These are phyloP conservation scores for Yarrowia sp. DNA, from an alignment of 805 yeast genomes.

Conservation along the genomic window DNA sequence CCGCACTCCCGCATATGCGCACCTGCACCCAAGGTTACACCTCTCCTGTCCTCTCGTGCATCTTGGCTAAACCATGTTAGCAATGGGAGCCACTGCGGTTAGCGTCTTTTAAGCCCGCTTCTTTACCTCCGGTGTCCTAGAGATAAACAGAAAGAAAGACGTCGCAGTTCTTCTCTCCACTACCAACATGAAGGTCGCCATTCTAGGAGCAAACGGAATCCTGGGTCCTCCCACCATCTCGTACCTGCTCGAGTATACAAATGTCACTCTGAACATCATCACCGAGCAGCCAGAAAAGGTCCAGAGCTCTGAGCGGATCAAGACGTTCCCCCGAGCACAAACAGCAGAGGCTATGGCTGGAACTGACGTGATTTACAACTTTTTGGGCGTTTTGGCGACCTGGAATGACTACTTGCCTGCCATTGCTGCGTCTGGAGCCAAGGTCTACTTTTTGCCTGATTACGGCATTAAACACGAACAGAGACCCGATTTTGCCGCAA, in stretches of 20 bases:
- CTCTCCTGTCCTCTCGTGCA: not conserved
- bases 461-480: slow-evolving; percentile 4
- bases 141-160: no score
- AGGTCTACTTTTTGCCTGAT: slow-evolving; percentile 3
- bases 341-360: not conserved
- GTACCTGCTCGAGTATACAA: not conserved
- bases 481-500: slow-evolving; percentile 7
- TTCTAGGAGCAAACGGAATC: slow-evolving; percentile 10
- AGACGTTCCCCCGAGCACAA: not conserved
- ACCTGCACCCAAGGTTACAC: not conserved
- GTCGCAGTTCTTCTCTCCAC: not conserved
- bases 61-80: not conserved
- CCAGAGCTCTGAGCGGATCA: not conserved
- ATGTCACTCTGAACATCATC: not conserved
- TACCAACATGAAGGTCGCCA: not conserved
- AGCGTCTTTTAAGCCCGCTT: not conserved
- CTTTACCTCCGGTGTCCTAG: no score
- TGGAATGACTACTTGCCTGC: slow-evolving; percentile 5
- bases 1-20: no score
- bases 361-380: not conserved
- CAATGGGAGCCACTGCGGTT: no score
- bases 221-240: not conserved
- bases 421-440: not conserved
- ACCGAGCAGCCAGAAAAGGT: not conserved
- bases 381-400: not conserved